Conservation (phyloP, 768 basidiomycete species). For the Coprinellus aureogranulatus region DNA sequence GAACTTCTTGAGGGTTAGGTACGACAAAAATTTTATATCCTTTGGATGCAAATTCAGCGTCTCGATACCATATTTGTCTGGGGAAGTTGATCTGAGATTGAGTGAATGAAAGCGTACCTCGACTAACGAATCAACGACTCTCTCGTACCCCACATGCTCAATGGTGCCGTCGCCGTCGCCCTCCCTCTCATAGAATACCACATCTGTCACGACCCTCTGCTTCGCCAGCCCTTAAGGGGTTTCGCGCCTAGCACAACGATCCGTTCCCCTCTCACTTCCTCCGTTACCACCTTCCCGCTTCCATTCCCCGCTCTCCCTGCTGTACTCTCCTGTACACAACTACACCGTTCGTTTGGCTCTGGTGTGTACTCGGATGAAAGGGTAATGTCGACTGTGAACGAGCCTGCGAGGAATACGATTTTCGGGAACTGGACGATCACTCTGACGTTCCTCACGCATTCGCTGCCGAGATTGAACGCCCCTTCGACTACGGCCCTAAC, state of each 20-base stretch:
- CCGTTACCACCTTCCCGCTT: conserved; percentile 26
- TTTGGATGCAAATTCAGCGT: too few relatives aligned
- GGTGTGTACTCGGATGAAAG: too few relatives aligned
- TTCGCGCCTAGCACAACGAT: conserved; percentile 71
- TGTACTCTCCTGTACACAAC: too few relatives aligned
- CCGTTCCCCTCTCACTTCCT: conserved; percentile 44
- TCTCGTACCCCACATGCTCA: conserved; percentile 39
- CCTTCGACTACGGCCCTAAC: conserved; percentile 33
- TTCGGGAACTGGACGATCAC: conserved; percentile 46
- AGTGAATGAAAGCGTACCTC: conserved; percentile 22
- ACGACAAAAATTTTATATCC: conserved; percentile 49
- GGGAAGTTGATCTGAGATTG: too few relatives aligned
- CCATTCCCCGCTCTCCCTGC: conserved; percentile 11
- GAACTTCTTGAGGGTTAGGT: conserved; percentile 62
- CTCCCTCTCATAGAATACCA: conserved; percentile 40
- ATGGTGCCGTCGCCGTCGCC: conserved; percentile 11
- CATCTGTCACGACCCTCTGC: conserved; percentile 58
- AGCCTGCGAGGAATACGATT: conserved; percentile 48
- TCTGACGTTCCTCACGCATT: conserved; percentile 34
- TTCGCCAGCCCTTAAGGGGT: conserved; percentile 59
- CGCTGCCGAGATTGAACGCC: conserved; percentile 38
- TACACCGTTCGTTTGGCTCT: too few relatives aligned
- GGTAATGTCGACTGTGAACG: too few relatives aligned
- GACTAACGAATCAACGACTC: conserved; percentile 32
- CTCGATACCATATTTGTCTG: too few relatives aligned